Evolutionary conservation across 176 grass and related monocot genomes (phyloP).

Genomic region (Eremochloa ophiuroides): DNA sequence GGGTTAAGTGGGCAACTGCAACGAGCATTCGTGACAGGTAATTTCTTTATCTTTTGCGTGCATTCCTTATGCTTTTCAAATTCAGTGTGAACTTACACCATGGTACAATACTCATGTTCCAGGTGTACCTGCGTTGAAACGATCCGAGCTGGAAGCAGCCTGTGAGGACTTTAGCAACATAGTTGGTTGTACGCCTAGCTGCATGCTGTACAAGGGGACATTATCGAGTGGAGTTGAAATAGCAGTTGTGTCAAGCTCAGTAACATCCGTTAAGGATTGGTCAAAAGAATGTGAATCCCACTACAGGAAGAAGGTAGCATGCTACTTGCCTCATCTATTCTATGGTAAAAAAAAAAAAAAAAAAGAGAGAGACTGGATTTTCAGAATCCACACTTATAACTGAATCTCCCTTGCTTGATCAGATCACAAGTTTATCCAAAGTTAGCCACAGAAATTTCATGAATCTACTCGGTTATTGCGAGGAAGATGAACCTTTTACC

Average conservation of each 20-base stretch:
- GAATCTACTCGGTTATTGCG: conserved; percentile 74
- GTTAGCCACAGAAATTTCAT: conserved; percentile 81
- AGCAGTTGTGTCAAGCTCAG: conserved; percentile 46
- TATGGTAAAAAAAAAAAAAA: neutral
- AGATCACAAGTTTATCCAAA: conserved; percentile 58
- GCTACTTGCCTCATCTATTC: neutral
- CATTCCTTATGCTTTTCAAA: neutral
- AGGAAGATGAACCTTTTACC: conserved; percentile 64
- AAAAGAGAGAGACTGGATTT: neutral
- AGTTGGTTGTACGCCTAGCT: conserved; percentile 45
- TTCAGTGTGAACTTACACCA: conserved; percentile 17
- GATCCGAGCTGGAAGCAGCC: conserved; percentile 57
- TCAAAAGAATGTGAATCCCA: conserved; percentile 71
- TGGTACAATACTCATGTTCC: conserved; percentile 16
- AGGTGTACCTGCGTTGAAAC: conserved; percentile 67
- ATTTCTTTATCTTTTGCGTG: neutral
- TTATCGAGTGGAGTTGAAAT: conserved; percentile 85
- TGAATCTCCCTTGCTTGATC: conserved; percentile 3
- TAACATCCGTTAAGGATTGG: conserved; percentile 51
- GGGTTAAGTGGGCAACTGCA: conserved; percentile 77
- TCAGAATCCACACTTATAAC: neutral
- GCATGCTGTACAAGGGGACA: conserved; percentile 73
- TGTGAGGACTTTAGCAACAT: conserved; percentile 89
- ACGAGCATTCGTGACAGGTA: conserved; percentile 72
- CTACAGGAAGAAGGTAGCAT: conserved; percentile 75